A percentile compares a stretch with the other conserved stretches of the same genome.
phyloP scores from a whole-genome alignment of 2,329 filamentous ascomycete species.

The Graphilbum fragrans region DNA sequence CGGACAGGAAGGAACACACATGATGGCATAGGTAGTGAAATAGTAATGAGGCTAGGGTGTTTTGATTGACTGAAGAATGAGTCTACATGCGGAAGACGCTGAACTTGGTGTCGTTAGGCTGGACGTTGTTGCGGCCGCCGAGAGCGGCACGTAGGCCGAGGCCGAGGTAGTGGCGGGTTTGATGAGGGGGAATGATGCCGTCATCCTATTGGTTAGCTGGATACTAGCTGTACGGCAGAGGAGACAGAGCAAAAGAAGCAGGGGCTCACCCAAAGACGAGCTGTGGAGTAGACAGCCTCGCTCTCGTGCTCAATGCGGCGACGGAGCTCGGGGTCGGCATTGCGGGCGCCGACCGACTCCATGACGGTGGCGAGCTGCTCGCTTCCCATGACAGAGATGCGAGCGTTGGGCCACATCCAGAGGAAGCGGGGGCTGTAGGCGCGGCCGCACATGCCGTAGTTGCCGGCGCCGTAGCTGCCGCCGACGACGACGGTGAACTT shows the following conservation, averaged over 20 bases:
- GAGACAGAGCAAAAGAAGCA: slow-evolving; percentile 3
- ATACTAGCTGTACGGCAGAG: neutral
- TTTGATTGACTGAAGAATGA: neutral
- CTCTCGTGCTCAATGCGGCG: slow-evolving; percentile 82
- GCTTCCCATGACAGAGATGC: slow-evolving; percentile 88
- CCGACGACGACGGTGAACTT: slow-evolving; percentile 98
- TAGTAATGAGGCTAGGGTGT: neutral
- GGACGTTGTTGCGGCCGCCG: slow-evolving; percentile 51
- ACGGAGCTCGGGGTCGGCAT: slow-evolving; percentile 67
- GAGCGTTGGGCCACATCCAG: slow-evolving; percentile 98
- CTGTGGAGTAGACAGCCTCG: slow-evolving; percentile 77
- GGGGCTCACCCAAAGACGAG: slow-evolving; percentile 67
- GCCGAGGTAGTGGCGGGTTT: slow-evolving; percentile 61
- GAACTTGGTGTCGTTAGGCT: slow-evolving; percentile 54
- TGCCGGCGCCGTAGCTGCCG: slow-evolving; percentile 83
- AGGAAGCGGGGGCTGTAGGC: slow-evolving; percentile 86
- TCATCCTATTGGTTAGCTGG: slow-evolving; percentile 42
- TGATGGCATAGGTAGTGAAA: neutral
- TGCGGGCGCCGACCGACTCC: slow-evolving; percentile 74
- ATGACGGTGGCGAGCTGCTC: slow-evolving; percentile 89
- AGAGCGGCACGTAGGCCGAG: slow-evolving; percentile 61
- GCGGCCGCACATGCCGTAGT: slow-evolving; percentile 96
- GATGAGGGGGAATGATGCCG: slow-evolving; percentile 65
- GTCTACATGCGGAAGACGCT: slow-evolving; percentile 77
- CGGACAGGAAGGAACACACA: no score